A percentile compares a stretch with the other conserved stretches of the same genome.
Evolutionary conservation across 192 early-diverging fungal species (phyloP).

Genomic region (Oehlia diaphana): DNA sequence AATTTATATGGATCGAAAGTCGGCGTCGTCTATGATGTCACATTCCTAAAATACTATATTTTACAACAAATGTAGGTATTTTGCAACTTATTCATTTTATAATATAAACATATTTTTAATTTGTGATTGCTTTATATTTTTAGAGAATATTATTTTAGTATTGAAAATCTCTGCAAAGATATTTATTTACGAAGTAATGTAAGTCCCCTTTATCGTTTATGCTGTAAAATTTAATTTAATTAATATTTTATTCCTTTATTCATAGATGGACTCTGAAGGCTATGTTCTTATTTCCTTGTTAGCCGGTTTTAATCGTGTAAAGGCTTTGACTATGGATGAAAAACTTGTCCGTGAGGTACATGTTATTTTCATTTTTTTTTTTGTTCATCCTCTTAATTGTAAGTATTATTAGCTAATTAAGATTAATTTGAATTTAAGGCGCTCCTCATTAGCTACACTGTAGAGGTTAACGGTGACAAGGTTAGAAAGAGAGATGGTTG

Average conservation of each 20-base stretch:
- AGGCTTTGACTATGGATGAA: conserved; percentile 66
- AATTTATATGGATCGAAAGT: conserved; percentile 18
- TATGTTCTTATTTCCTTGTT: conserved; percentile 78
- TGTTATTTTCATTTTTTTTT: conserved; percentile 33
- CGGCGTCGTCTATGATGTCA: conserved; percentile 35
- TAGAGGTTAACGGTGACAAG: conserved; percentile 62
- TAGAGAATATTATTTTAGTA: conserved; percentile 96
- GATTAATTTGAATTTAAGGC: conserved; percentile 33
- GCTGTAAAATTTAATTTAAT: neutral
- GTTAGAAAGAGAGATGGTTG: conserved; percentile 77
- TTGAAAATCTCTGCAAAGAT: conserved; percentile 97
- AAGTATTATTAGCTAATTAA: conserved; percentile 34
- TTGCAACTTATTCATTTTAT: neutral
- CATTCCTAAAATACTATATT: conserved; percentile 56
- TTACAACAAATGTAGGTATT: conserved; percentile 62
- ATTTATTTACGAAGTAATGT: conserved; percentile 80
- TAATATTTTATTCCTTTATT: neutral
- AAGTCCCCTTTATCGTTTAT: conserved; percentile 1
- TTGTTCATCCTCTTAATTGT: neutral
- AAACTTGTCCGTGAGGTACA: conserved; percentile 62
- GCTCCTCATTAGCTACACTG: conserved; percentile 40
- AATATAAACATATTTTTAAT: neutral
- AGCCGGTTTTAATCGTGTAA: conserved; percentile 89
- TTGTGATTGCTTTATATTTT: neutral
- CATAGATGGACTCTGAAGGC: conserved; percentile 88